Evolutionary conservation across 768 basidiomycete species (phyloP), one percentile per base, ranked within the genome.

Genomic region (Leccinum rimulosum): DNA sequence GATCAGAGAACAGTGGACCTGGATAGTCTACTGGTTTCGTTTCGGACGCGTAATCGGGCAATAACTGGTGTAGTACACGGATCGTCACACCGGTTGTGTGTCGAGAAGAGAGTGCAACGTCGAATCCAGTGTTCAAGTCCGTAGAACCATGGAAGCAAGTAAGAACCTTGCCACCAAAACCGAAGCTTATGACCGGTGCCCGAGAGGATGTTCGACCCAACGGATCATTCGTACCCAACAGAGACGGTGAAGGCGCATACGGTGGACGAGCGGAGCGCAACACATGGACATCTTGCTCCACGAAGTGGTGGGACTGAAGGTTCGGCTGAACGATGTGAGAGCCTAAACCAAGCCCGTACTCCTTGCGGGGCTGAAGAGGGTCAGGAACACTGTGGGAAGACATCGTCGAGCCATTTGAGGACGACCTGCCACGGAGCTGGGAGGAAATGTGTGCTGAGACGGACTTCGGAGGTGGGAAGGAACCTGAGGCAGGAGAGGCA

Each of bases 111-210:
- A 92, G 76, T 2, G 89, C 87, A 51, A 91, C 84, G 71, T 93
- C 88, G 70, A 92, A 88, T 47, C 89, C 87, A 19, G 88, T 85
- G 70, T 79, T 84, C 69, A 88, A 72, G 15, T 84, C 82, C 12
- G 82, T 76, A 54, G 83, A 80, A 31, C 84, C 82, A 64, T 92
- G 93, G 77, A 96, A 97, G 71, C 91, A 95, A 8, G 92, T 88
- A 9, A 95, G 82, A 58, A 98, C 66, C 67, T 89, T 89, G 11
- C 95, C 95, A n/a, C 94, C 94, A 66, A 95, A 95, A 0, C 96
- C 96, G 66, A 98, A 97, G 61, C 85, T 89, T 55, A 95, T 77
- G 30, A 97, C 79, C 0, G 95, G 95, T 9, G 87, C 84, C 38
- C 85, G 84, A 56, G 82, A 83, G 3, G 86, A 79, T 6, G 88